Percentiles rank a stretch among this genome's conserved stretches.
Conservation (phyloP, 1,284 basidiomycete genomes). For the Pyrrhoderma lamaoense region DNA sequence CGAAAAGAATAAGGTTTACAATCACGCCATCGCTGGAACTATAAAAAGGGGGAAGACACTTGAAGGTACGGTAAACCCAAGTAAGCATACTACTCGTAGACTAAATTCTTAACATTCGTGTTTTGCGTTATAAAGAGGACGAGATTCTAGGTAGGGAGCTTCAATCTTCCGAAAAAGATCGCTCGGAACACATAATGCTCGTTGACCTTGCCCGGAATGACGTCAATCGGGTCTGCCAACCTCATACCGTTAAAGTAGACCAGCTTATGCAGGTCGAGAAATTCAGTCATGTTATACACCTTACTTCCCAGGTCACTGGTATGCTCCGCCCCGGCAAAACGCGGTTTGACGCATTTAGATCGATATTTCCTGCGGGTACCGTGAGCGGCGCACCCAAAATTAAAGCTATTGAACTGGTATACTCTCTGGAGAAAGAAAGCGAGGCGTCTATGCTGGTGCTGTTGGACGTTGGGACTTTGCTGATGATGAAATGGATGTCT, state of each 20-base stretch:
- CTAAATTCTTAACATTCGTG: background rate
- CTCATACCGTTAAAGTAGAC: conserved; percentile 93
- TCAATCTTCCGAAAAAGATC: conserved; percentile 84
- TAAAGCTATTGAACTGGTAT: conserved; percentile 93
- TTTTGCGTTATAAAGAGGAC: conserved; percentile 64
- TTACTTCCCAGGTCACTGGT: conserved; percentile 95
- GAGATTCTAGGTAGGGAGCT: conserved; percentile 69
- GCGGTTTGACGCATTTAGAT: conserved; percentile 96
- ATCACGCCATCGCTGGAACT: conserved; percentile 98
- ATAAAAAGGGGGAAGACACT: conserved; percentile 79
- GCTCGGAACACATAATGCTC: conserved; percentile 98
- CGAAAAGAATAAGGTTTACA: conserved; percentile 85
- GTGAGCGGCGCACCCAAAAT: conserved; percentile 99
- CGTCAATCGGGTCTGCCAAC: conserved; percentile 95
- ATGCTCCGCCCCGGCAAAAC: conserved; percentile 76
- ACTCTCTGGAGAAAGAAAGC: conserved; percentile 82
- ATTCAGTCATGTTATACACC: conserved; percentile 97
- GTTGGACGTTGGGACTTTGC: conserved; percentile 98
- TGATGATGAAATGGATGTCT: conserved; percentile 92
- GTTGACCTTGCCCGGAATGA: conserved; percentile 99
- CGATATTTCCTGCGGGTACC: conserved; percentile 98
- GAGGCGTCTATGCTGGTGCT: conserved; percentile 96
- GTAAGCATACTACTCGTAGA: background rate
- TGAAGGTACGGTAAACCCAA: conserved; percentile 52
- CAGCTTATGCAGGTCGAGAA: conserved; percentile 92